A percentile compares a stretch with the other conserved stretches of the same genome.
These are phyloP conservation scores for Micractinium sp. DNA, from an alignment of 139 green algal genomes.

Conservation along the genomic window DNA sequence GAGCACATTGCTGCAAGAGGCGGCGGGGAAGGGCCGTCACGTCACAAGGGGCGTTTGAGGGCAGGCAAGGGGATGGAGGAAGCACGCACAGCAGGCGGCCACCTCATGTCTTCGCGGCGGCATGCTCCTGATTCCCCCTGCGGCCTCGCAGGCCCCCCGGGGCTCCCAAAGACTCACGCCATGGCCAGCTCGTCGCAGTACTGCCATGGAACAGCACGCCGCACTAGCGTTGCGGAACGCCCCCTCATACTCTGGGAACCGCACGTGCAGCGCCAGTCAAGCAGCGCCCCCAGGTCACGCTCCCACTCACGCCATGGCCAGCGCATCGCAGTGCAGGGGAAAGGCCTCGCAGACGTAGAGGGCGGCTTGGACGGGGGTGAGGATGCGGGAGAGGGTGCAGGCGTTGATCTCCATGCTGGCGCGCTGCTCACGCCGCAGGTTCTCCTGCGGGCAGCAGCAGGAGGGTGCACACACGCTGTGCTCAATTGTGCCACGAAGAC, in stretches of 20 bases:
- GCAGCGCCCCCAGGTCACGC: background rate
- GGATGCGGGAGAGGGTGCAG: constrained; percentile 21
- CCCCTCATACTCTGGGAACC: too few relatives aligned
- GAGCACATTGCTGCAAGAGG: background rate
- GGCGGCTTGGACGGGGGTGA: background rate
- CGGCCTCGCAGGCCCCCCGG: too few relatives aligned
- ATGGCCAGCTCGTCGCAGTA: background rate
- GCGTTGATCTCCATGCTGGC: constrained; percentile 16
- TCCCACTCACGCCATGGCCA: background rate
- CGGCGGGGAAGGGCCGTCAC: background rate
- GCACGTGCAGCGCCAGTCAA: too few relatives aligned
- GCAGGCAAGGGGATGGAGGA: background rate
- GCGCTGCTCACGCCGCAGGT: constrained; percentile 26
- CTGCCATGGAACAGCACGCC: too few relatives aligned
- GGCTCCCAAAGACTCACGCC: background rate
- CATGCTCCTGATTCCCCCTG: too few relatives aligned
- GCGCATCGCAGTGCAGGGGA: constrained; percentile 10
- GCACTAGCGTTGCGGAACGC: too few relatives aligned
- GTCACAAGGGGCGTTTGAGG: background rate
- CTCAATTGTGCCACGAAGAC: too few relatives aligned
- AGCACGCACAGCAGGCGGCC: background rate
- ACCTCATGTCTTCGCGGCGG: too few relatives aligned
- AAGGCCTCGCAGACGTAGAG: constrained; percentile 17
- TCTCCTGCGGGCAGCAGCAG: constrained; percentile 11
- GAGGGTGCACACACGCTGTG: too few relatives aligned